phyloP scores from a whole-genome alignment of 169 alveolate species.

The Miamiensis avidus region DNA sequence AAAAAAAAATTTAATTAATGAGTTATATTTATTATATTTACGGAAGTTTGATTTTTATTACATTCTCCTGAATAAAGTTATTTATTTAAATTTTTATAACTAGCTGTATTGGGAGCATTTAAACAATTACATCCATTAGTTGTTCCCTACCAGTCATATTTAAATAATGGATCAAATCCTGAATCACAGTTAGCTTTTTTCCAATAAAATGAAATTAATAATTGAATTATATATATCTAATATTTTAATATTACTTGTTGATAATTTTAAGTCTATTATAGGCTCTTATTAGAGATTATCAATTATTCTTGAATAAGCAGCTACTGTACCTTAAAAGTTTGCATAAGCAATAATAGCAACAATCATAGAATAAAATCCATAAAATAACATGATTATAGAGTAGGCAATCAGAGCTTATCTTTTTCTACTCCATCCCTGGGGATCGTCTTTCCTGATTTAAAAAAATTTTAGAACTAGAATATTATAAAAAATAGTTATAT shows the following conservation, averaged over 20 bases:
- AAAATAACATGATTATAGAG: conserved; percentile 1
- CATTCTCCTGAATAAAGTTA: neutral
- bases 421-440: neutral
- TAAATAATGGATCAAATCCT: neutral
- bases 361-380: conserved; percentile 6
- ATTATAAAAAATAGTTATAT: too few species aligned
- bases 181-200: neutral
- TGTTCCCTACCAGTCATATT: conserved; percentile 2
- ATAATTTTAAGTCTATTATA: neutral
- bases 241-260: neutral
- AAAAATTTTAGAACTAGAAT: too few species aligned
- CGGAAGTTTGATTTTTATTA: neutral
- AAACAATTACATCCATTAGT: conserved; percentile 3
- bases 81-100: neutral
- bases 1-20: too few species aligned
- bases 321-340: neutral
- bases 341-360: neutral
- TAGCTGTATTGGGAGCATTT: neutral
- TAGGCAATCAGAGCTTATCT: conserved; percentile 5
- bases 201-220: too few species aligned
- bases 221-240: neutral
- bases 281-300: neutral
- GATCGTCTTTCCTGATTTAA: neutral
- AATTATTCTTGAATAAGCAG: neutral
- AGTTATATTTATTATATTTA: too few species aligned